phyloP scores from a whole-genome alignment of 805 yeast genomes.

The Torulaspora maleeae region DNA sequence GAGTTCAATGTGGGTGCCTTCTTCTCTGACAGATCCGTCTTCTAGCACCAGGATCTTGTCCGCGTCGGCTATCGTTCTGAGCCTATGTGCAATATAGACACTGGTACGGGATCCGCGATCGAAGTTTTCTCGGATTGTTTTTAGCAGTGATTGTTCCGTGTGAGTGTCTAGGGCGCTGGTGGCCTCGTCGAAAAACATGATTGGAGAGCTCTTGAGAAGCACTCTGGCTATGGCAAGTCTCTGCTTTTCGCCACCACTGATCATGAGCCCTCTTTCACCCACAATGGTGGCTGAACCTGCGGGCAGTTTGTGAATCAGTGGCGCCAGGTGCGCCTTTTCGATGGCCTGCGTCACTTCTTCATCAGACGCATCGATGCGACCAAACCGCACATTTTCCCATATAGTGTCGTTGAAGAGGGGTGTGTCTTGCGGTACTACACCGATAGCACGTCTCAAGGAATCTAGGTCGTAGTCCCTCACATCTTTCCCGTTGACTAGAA shows the following conservation, averaged over 20 bases:
- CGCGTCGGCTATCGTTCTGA: slow-evolving; percentile 89
- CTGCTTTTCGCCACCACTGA: slow-evolving; percentile 98
- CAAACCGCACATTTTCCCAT: slow-evolving; percentile 82
- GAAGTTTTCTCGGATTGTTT: slow-evolving; percentile 67
- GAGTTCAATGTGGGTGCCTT: slow-evolving; percentile 73
- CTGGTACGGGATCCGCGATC: slow-evolving; percentile 59
- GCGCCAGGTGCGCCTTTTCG: slow-evolving; percentile 61
- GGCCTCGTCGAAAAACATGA: slow-evolving; percentile 95
- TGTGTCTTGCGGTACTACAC: slow-evolving; percentile 97
- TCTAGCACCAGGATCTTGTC: slow-evolving; percentile 87
- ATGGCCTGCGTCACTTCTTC: slow-evolving; percentile 65
- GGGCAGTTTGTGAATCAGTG: slow-evolving; percentile 65
- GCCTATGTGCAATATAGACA: slow-evolving; percentile 87
- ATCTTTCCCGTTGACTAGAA: slow-evolving; percentile 85
- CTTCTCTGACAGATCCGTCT: slow-evolving; percentile 76
- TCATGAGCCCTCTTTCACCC: slow-evolving; percentile 98
- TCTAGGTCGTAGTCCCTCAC: slow-evolving; percentile 69
- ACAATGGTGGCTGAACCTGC: slow-evolving; percentile 82
- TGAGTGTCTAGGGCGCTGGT: slow-evolving; percentile 95
- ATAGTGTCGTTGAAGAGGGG: slow-evolving; percentile 92
- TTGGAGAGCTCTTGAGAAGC: slow-evolving; percentile 78
- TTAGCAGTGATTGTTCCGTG: slow-evolving; percentile 80
- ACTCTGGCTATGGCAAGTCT: slow-evolving; percentile 89
- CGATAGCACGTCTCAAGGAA: slow-evolving; percentile 66
- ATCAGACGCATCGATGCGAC: slow-evolving; percentile 66